Evolutionary conservation across 345 rosid species (phyloP).

Genomic region (Abelmoschus esculentus): DNA sequence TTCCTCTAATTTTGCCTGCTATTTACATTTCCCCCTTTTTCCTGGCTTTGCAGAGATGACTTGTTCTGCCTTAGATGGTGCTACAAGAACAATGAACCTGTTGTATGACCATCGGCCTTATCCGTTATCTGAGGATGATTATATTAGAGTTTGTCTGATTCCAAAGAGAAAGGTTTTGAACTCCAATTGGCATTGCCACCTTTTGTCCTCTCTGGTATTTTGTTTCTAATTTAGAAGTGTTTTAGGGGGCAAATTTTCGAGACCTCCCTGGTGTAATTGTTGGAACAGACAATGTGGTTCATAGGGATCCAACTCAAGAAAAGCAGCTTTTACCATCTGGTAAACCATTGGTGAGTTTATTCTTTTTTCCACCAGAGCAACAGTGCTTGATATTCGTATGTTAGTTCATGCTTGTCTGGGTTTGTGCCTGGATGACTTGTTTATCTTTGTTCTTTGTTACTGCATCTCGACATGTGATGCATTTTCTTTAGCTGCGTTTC

Average conservation of each 20-base stretch:
- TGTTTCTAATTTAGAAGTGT: constrained; percentile 13
- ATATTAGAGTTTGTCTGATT: constrained; percentile 63
- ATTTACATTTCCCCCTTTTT: background rate
- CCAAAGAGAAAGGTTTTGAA: constrained; percentile 74
- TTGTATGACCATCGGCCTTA: constrained; percentile 74
- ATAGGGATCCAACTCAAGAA: constrained; percentile 46
- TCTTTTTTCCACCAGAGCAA: background rate
- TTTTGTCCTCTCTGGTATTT: background rate
- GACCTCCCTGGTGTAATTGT: constrained; percentile 81
- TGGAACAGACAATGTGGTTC: constrained; percentile 55
- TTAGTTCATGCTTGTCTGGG: background rate
- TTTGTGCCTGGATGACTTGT: background rate
- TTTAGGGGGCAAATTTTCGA: constrained; percentile 89
- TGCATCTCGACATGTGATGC: background rate
- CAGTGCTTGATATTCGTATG: too few relatives aligned
- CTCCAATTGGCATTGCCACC: background rate
- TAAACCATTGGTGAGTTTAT: constrained; percentile 58
- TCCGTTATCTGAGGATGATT: constrained; percentile 45
- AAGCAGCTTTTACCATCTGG: constrained; percentile 70
- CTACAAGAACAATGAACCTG: constrained; percentile 19
- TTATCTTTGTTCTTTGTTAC: too few relatives aligned
- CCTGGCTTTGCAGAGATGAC: constrained; percentile 48
- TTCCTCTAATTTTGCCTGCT: background rate
- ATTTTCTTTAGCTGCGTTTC: background rate
- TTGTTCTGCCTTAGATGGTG: constrained; percentile 31